Conservation (phyloP, 345 rosid genomes). For the Litchi chinensis region DNA sequence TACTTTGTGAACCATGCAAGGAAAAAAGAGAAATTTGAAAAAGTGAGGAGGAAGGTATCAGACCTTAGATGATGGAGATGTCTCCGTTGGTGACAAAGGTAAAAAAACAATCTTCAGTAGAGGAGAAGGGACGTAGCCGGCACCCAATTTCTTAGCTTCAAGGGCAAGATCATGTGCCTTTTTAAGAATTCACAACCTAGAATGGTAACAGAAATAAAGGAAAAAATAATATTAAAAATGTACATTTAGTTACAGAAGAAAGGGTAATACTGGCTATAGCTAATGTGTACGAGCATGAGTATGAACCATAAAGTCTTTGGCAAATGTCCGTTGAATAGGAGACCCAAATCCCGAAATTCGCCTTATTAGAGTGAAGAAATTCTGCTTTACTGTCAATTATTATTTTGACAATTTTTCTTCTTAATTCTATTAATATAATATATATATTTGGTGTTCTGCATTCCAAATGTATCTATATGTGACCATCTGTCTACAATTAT, state of each 20-base stretch:
- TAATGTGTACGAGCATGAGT: neutral
- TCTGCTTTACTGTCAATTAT: slow-evolving; percentile 48
- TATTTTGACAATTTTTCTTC: slow-evolving; percentile 6
- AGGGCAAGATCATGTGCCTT: slow-evolving; percentile 58
- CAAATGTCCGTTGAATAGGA: slow-evolving; percentile 71
- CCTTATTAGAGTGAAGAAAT: slow-evolving; percentile 54
- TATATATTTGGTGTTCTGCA: slow-evolving; percentile 7
- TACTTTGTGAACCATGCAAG: neutral
- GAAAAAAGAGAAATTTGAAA: slow-evolving; percentile 23
- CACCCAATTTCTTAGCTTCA: slow-evolving; percentile 54
- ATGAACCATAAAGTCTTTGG: slow-evolving; percentile 25
- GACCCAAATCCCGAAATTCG: slow-evolving; percentile 61
- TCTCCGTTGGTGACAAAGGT: slow-evolving; percentile 39
- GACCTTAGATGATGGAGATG: slow-evolving; percentile 43
- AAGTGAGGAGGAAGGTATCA: slow-evolving; percentile 20
- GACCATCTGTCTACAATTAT: slow-evolving; percentile 21
- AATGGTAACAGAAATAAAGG: slow-evolving; percentile 57
- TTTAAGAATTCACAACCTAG: slow-evolving; percentile 34
- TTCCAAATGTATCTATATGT: slow-evolving; percentile 10
- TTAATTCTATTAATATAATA: neutral
- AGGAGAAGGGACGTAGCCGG: slow-evolving; percentile 31
- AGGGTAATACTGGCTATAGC: neutral
- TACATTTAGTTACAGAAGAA: neutral
- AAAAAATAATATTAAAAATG: slow-evolving; percentile 18
- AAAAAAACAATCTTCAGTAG: slow-evolving; percentile 41